phyloP scores from a whole-genome alignment of 1,139 yeast genomes.

The Lodderomyces parapsilosis region DNA sequence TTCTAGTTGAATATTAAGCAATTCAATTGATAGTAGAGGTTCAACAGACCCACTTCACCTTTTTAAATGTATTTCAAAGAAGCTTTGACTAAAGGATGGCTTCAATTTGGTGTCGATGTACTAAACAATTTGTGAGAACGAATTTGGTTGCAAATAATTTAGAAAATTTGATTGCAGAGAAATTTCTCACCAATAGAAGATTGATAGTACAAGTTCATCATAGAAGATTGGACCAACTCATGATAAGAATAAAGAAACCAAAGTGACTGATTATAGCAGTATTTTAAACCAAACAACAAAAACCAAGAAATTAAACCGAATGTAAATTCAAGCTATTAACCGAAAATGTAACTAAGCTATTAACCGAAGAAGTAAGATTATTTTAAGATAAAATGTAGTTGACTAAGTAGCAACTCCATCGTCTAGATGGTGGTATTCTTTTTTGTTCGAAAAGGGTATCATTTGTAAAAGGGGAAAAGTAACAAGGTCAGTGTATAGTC shows the following conservation, averaged over 20 bases:
- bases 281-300: too few species aligned
- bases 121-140: neutral
- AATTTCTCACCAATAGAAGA: too few species aligned
- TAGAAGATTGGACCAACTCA: too few species aligned
- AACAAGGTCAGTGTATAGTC: neutral
- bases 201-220: too few species aligned
- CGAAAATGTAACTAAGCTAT: neutral
- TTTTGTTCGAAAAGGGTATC: neutral
- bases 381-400: neutral
- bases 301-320: too few species aligned
- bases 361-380: neutral
- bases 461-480: neutral
- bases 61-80: neutral
- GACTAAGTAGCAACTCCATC: neutral
- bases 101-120: neutral
- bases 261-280: too few species aligned
- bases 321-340: neutral
- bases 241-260: too few species aligned
- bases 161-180: too few species aligned
- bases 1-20: neutral
- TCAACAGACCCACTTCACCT: neutral
- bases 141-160: constrained; percentile 4
- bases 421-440: neutral
- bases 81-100: neutral
- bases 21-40: neutral